Conservation (phyloP, 371 early-diverging fungal species). For the Massospora cicadina region DNA sequence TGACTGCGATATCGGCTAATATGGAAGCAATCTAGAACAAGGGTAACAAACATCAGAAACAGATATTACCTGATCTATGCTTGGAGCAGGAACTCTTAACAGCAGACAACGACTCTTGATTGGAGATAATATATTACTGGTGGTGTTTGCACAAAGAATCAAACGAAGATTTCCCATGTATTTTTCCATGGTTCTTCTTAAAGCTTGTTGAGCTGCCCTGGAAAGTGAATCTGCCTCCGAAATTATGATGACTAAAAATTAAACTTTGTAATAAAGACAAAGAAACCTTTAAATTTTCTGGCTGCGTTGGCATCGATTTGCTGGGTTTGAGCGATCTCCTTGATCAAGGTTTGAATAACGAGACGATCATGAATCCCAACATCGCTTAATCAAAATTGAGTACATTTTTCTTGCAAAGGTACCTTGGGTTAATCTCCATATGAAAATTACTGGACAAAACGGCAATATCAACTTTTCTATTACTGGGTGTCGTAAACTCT, state of each 20-base stretch:
- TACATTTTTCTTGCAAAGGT: slow-evolving; percentile 10
- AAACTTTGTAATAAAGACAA: background rate
- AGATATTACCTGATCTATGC: slow-evolving; percentile 34
- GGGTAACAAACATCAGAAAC: background rate
- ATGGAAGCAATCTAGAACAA: slow-evolving; percentile 31
- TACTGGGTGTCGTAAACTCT: slow-evolving; percentile 62
- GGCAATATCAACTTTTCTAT: slow-evolving; percentile 64
- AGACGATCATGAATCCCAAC: slow-evolving; percentile 90
- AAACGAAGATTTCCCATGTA: slow-evolving; percentile 88
- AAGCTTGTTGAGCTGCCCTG: slow-evolving; percentile 93
- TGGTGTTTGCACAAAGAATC: slow-evolving; percentile 80
- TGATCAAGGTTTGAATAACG: slow-evolving; percentile 93
- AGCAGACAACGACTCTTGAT: slow-evolving; percentile 90
- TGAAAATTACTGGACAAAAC: slow-evolving; percentile 83
- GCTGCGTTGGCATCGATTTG: slow-evolving; percentile 70
- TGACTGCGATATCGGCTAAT: slow-evolving; percentile 48
- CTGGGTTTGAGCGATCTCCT: slow-evolving; percentile 96
- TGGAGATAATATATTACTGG: slow-evolving; percentile 87
- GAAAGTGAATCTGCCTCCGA: slow-evolving; percentile 91
- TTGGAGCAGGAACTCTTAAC: slow-evolving; percentile 77
- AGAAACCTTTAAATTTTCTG: slow-evolving; percentile 67
- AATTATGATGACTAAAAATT: slow-evolving; percentile 67
- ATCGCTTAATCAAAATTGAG: slow-evolving; percentile 33
- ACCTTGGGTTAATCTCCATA: slow-evolving; percentile 84
- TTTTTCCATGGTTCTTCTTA: slow-evolving; percentile 98